Evolutionary conservation across 345 rosid species (phyloP).

Genomic region (Luvunga scandens): DNA sequence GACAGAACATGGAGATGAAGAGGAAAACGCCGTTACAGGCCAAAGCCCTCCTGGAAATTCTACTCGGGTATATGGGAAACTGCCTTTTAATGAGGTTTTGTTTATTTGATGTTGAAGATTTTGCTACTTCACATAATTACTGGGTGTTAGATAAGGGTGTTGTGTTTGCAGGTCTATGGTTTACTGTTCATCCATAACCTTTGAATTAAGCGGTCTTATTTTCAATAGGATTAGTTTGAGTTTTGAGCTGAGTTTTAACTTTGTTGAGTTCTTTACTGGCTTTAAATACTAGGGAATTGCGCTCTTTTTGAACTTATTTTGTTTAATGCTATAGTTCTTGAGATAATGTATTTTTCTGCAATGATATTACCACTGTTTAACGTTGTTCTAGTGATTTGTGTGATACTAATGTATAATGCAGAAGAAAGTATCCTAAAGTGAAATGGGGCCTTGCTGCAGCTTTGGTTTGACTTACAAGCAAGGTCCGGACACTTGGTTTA

Average conservation of each 20-base stretch:
- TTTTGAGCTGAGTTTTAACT: neutral
- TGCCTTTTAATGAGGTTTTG: neutral
- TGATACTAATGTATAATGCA: constrained; percentile 33
- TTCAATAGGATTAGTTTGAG: neutral
- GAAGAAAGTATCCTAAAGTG: constrained; percentile 59
- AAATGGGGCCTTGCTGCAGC: constrained; percentile 52
- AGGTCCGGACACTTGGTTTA: constrained; percentile 76
- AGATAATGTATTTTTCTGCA: neutral
- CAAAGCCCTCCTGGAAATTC: constrained; percentile 61
- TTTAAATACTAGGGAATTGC: neutral
- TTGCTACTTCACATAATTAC: neutral
- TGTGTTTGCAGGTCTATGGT: neutral
- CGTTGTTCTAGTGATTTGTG: neutral
- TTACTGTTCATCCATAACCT: neutral
- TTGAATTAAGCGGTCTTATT: neutral
- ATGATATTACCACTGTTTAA: neutral
- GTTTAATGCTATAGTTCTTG: neutral
- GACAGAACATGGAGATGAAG: constrained; percentile 40
- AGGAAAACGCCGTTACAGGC: constrained; percentile 72
- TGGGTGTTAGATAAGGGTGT: neutral
- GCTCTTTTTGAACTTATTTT: neutral
- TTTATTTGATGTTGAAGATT: neutral
- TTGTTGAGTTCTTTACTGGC: neutral
- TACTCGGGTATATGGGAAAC: constrained; percentile 47
- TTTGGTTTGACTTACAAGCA: constrained; percentile 64